Percentiles rank a stretch among this genome's conserved stretches.
Evolutionary conservation across 805 yeast genomes (phyloP).

Genomic region (Hagleromyces aurorensis): DNA sequence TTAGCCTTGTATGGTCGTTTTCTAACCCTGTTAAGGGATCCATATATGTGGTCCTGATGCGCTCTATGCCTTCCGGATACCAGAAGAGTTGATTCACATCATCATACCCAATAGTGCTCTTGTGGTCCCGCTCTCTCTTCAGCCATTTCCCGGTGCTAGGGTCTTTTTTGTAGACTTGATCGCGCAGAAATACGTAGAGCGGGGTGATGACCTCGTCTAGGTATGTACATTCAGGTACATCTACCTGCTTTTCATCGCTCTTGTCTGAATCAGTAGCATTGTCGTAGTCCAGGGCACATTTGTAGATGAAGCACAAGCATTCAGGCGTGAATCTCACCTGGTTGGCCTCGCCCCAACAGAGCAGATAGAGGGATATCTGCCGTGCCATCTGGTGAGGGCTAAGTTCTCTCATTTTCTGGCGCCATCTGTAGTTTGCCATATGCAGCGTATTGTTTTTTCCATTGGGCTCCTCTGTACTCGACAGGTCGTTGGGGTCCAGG

Average conservation of each 20-base stretch:
- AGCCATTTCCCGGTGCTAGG: slow-evolving; percentile 47
- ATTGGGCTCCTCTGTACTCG: slow-evolving; percentile 57
- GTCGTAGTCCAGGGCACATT: slow-evolving; percentile 71
- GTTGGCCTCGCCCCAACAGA: slow-evolving; percentile 89
- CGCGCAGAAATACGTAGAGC: slow-evolving; percentile 54
- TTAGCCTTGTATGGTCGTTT: slow-evolving; percentile 39
- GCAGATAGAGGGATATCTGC: slow-evolving; percentile 61
- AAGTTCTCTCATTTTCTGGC: slow-evolving; percentile 47
- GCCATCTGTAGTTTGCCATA: slow-evolving; percentile 82
- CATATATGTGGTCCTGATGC: too few species aligned
- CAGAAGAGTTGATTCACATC: slow-evolving; percentile 86
- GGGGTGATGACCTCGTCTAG: slow-evolving; percentile 72
- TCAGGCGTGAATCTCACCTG: slow-evolving; percentile 85
- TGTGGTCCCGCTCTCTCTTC: slow-evolving; percentile 66
- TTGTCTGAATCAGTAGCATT: slow-evolving; percentile 34
- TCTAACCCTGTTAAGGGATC: too few species aligned
- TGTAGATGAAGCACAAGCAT: slow-evolving; percentile 75
- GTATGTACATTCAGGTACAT: slow-evolving; percentile 40
- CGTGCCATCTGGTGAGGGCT: slow-evolving; percentile 51
- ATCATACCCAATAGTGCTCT: slow-evolving; percentile 72
- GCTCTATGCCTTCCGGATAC: slow-evolving; percentile 64
- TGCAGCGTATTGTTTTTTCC: slow-evolving; percentile 58
- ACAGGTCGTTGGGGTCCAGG: slow-evolving; percentile 46
- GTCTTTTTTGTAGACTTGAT: slow-evolving; percentile 49
- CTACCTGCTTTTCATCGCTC: slow-evolving; percentile 24